Evolutionary conservation across 345 rosid species (phyloP), one percentile per base, ranked within the genome.

Genomic region (Anastatica hierochuntica): DNA sequence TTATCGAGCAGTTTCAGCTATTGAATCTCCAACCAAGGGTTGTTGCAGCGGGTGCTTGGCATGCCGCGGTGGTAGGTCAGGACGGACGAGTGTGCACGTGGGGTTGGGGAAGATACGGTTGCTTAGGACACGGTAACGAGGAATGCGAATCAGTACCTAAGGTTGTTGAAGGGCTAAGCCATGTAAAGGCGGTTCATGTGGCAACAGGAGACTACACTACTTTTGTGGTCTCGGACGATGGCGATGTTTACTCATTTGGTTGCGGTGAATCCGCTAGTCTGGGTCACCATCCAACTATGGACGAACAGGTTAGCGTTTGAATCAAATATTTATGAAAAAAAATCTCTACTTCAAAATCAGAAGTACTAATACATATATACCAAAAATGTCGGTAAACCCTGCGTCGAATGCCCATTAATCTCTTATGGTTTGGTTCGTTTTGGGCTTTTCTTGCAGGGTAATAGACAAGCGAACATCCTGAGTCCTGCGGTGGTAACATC

Each of bases 41-140:
- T 47, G 90, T 92, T 57, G 90, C 98, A 41, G 97, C 98, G 2
- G 98, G 98, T 69, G 94, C 95, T 34, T 92, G 98, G 98, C 98
- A 92, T 67, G 95, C 96, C 1, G 98, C 97, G 10, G 97, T 83
- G 37, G 97, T 92, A 11, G 98, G 97, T 35, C 79, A 68, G 30
- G 98, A 92, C 42, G 98, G 98, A 30, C 69, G 94, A 58, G 97
- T 92, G 60, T 92, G 94, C 73, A 92, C 98, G 4, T 92, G 98
- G 98, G 98, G 98, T 56, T 92, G 98, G 98, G 98, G 97, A 2
- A 95, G 95, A 49, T 83, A 92, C 21, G 98, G 98, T 12, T 92
- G 98, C 70, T 74, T 92, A 70, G 98, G 98, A 29, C 98, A 88
- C 21, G 98, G 98, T 42, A 81, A 83, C 58, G 98, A 92, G 59